A percentile compares a stretch with the other conserved stretches of the same genome.
Conservation (phyloP, 1,284 basidiomycete genomes). For the Apiotrichum mycotoxinovorans region DNA sequence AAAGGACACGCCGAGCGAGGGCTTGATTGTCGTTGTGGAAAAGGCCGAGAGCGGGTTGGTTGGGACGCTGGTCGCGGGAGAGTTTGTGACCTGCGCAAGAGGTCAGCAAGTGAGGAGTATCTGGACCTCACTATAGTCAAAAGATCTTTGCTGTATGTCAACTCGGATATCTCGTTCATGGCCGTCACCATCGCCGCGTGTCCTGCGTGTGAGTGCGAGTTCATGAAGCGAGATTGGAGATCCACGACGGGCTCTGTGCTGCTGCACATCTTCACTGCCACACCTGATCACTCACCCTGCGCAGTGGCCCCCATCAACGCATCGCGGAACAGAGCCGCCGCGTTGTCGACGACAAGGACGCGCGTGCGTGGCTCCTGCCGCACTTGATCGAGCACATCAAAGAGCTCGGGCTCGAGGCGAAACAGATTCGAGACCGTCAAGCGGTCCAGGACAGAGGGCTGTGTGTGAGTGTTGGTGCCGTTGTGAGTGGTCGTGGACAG, state of each 20-base stretch:
- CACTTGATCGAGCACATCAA: constrained; percentile 21
- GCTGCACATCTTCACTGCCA: no score
- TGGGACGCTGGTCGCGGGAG: constrained; percentile 29
- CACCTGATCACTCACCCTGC: constrained; percentile 43
- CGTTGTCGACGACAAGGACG: constrained; percentile 42
- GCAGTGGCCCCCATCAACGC: constrained; percentile 33
- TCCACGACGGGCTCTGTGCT: no score
- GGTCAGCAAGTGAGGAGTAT: not conserved
- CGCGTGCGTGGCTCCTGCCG: not conserved
- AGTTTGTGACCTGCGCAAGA: constrained; percentile 34
- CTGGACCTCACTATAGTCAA: constrained; percentile 27
- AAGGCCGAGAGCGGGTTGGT: constrained; percentile 40
- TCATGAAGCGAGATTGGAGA: no score
- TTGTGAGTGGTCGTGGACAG: not conserved
- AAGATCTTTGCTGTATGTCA: constrained; percentile 29
- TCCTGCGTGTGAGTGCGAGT: constrained; percentile 25
- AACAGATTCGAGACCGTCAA: constrained; percentile 36
- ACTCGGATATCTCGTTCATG: constrained; percentile 39
- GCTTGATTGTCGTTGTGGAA: constrained; percentile 41
- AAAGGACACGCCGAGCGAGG: constrained; percentile 40
- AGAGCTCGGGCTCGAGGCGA: constrained; percentile 35
- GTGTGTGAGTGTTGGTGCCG: not conserved
- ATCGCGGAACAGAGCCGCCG: constrained; percentile 41
- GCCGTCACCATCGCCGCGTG: constrained; percentile 44
- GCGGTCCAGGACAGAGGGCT: constrained; percentile 27